phyloP scores from a whole-genome alignment of 2,329 filamentous ascomycete species.

The Fonsecaea pedrosoi region DNA sequence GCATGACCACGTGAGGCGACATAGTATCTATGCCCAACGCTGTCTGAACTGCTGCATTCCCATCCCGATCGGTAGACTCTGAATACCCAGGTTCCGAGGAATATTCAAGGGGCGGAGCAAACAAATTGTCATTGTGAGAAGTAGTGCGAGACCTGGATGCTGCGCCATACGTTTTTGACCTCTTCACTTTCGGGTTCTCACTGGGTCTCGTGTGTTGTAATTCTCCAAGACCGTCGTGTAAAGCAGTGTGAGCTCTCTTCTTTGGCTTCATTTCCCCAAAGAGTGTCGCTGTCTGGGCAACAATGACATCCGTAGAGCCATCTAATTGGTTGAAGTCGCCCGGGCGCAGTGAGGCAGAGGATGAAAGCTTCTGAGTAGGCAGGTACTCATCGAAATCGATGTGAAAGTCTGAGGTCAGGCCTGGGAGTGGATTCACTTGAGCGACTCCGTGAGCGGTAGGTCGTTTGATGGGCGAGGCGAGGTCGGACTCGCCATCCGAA shows the following conservation, averaged over 20 bases:
- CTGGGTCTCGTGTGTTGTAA: neutral
- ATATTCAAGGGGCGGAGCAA: slow-evolving; percentile 9
- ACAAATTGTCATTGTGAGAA: slow-evolving; percentile 23
- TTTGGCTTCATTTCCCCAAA: slow-evolving; percentile 11
- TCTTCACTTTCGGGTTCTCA: slow-evolving; percentile 22
- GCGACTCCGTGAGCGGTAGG: neutral
- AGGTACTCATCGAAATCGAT: slow-evolving; percentile 37
- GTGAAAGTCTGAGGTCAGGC: slow-evolving; percentile 21
- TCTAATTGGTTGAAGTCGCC: slow-evolving; percentile 1
- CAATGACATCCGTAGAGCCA: slow-evolving; percentile 1
- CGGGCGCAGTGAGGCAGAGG: slow-evolving; percentile 17
- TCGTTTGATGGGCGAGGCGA: slow-evolving; percentile 25
- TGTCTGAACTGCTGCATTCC: neutral
- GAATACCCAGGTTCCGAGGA: neutral
- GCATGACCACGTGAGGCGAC: neutral
- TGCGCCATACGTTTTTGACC: slow-evolving; percentile 32
- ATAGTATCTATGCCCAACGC: neutral
- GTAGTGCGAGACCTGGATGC: slow-evolving; percentile 20
- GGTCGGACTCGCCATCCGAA: slow-evolving; percentile 39
- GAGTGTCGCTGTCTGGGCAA: neutral
- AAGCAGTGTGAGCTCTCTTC: slow-evolving; percentile 32
- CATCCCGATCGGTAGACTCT: neutral
- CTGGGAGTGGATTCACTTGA: neutral
- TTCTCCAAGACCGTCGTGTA: slow-evolving; percentile 10
- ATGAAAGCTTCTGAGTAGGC: slow-evolving; percentile 35